Evolutionary conservation across 2,329 filamentous ascomycete genomes (phyloP).

Genomic region (Phyllosticta citrichinensis): DNA sequence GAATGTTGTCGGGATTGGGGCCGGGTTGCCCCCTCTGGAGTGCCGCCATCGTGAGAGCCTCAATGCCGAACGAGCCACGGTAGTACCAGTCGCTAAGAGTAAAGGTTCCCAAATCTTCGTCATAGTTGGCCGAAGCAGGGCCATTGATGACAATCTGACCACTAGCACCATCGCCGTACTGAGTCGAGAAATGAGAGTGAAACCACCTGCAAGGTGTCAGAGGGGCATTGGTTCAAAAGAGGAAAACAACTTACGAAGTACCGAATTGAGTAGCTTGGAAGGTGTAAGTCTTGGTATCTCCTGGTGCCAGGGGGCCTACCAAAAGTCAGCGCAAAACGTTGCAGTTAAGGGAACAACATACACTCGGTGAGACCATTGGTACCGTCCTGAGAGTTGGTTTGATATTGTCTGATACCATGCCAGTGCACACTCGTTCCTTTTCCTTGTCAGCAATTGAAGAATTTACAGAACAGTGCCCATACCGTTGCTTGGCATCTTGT

Average conservation of each 20-base stretch:
- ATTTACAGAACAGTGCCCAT: conserved; percentile 16
- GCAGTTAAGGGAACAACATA: background rate
- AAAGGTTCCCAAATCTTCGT: conserved; percentile 50
- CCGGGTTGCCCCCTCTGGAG: conserved; percentile 21
- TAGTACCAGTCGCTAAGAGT: conserved; percentile 54
- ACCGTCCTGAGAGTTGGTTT: conserved; percentile 35
- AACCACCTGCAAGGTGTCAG: conserved; percentile 20
- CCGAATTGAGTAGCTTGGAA: conserved; percentile 45
- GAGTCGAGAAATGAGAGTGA: conserved; percentile 31
- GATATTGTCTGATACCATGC: conserved; percentile 40
- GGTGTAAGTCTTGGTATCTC: conserved; percentile 45
- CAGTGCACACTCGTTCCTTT: conserved; percentile 36
- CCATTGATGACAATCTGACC: conserved; percentile 33
- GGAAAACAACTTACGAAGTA: conserved; percentile 12
- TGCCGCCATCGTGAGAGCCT: conserved; percentile 15
- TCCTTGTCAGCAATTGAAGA: background rate
- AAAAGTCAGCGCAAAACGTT: conserved; percentile 2
- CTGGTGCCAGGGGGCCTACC: conserved; percentile 48
- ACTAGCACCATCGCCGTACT: conserved; percentile 33
- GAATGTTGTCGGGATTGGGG: conserved; percentile 34
- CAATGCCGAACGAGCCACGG: conserved; percentile 17
- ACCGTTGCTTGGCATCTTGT: conserved; percentile 32
- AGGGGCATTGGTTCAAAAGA: conserved; percentile 20
- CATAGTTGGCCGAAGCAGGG: conserved; percentile 33
- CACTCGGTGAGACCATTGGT: conserved; percentile 50